Evolutionary conservation across 2,329 filamentous ascomycete species (phyloP).

Genomic region (Calonectria pauciramosa): DNA sequence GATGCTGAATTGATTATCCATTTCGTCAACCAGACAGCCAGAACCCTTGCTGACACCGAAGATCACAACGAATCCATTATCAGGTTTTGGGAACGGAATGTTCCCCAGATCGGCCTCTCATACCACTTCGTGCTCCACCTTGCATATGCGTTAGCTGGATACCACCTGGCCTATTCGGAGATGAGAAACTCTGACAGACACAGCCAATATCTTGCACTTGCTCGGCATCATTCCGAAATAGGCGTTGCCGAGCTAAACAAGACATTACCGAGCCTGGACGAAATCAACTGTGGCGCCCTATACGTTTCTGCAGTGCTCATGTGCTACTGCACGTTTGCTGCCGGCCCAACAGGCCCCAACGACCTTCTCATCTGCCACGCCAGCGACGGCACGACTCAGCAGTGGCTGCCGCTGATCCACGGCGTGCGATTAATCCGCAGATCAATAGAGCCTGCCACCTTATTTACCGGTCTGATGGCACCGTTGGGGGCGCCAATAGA

Average conservation of each 20-base stretch:
- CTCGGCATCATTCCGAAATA: slow-evolving; percentile 42
- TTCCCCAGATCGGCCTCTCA: slow-evolving; percentile 44
- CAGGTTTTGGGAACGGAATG: slow-evolving; percentile 47
- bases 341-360: slow-evolving; percentile 44
- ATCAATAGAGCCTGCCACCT: slow-evolving; percentile 43
- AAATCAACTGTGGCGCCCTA: slow-evolving; percentile 47
- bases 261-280: slow-evolving; percentile 40
- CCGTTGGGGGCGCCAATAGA: slow-evolving; percentile 36
- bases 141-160: slow-evolving; percentile 44
- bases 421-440: slow-evolving; percentile 43
- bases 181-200: slow-evolving; percentile 35
- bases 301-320: slow-evolving; percentile 47
- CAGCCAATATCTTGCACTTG: slow-evolving; percentile 36
- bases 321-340: slow-evolving; percentile 49
- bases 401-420: slow-evolving; percentile 45
- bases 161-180: slow-evolving; percentile 43
- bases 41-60: slow-evolving; percentile 38
- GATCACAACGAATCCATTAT: slow-evolving; percentile 36
- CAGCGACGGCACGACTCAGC: slow-evolving; percentile 37
- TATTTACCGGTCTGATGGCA: slow-evolving; percentile 46
- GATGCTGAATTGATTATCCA: slow-evolving; percentile 50
- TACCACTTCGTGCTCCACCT: slow-evolving; percentile 49
- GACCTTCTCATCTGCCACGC: slow-evolving; percentile 47
- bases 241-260: slow-evolving; percentile 46
- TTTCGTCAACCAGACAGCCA: slow-evolving; percentile 43